A percentile compares a stretch with the other conserved stretches of the same genome.
Evolutionary conservation across 1,284 basidiomycete species (phyloP).

Genomic region (Gymnopus androsaceus): DNA sequence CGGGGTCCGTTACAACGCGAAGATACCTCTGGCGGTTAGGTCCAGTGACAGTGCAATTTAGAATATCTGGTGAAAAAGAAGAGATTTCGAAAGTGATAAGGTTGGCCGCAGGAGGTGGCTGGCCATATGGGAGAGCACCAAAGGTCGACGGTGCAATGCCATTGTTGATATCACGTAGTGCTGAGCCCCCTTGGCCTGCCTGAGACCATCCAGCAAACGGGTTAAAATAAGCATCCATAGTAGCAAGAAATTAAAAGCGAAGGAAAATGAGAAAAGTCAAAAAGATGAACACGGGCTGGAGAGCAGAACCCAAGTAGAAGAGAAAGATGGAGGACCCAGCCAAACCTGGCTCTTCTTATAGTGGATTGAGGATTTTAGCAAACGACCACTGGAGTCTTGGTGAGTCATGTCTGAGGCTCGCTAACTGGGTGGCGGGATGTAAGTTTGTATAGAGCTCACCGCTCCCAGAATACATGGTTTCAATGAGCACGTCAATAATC

Average conservation of each 20-base stretch:
- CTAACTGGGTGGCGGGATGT: no score
- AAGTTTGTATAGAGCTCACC: no score
- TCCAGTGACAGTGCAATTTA: constrained; percentile 50
- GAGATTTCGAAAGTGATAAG: constrained; percentile 46
- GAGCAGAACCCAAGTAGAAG: not conserved
- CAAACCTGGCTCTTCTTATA: not conserved
- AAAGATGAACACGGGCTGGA: no score
- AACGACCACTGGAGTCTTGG: no score
- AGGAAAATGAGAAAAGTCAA: not conserved
- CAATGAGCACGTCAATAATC: no score
- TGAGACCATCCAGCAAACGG: not conserved
- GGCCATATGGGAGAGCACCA: constrained; percentile 61
- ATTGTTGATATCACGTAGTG: constrained; percentile 1
- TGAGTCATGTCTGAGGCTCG: no score
- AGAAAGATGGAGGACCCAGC: not conserved
- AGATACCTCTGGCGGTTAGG: constrained; percentile 42
- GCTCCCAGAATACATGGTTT: no score
- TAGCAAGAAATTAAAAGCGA: not conserved
- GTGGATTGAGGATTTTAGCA: no score
- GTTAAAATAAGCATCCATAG: not conserved
- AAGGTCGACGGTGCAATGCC: constrained; percentile 49
- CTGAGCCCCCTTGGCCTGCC: not conserved
- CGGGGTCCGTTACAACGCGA: constrained; percentile 40
- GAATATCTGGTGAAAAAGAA: constrained; percentile 44
- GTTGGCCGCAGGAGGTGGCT: constrained; percentile 21